Conservation (phyloP, 441 rosid species). For the Monsonia emarginata region DNA sequence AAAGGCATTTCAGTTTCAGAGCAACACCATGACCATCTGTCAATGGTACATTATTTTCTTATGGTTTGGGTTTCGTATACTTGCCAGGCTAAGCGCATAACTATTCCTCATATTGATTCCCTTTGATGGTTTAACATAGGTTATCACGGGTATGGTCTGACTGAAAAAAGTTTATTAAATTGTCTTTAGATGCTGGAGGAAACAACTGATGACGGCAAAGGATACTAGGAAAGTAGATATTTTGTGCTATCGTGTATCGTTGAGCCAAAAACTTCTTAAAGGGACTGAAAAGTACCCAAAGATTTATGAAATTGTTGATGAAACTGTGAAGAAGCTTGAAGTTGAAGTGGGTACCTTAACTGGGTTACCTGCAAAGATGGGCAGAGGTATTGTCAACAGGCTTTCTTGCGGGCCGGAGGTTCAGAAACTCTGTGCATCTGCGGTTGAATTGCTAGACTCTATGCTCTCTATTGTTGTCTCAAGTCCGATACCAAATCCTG, state of each 20-base stretch:
- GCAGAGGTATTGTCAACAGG: constrained; percentile 79
- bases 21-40: neutral
- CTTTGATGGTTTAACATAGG: neutral
- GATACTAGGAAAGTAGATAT: constrained; percentile 82
- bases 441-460: constrained; percentile 53
- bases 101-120: neutral
- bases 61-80: neutral
- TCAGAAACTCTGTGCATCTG: constrained; percentile 62
- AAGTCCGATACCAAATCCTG: constrained; percentile 19
- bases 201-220: constrained; percentile 64
- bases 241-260: constrained; percentile 71
- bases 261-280: constrained; percentile 66
- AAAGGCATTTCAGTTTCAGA: neutral
- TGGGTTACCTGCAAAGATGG: constrained; percentile 74
- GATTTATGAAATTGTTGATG: constrained; percentile 53
- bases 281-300: constrained; percentile 44
- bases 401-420: constrained; percentile 69
- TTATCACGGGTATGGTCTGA: neutral
- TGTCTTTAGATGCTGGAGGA: constrained; percentile 76
- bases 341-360: constrained; percentile 74
- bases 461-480: constrained; percentile 28
- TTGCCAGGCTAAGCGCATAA: neutral
- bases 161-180: constrained; percentile 5
- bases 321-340: constrained; percentile 68
- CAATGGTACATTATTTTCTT: neutral